phyloP scores from a whole-genome alignment of 345 rosid genomes.

The Cardiospermum halicacabum region DNA sequence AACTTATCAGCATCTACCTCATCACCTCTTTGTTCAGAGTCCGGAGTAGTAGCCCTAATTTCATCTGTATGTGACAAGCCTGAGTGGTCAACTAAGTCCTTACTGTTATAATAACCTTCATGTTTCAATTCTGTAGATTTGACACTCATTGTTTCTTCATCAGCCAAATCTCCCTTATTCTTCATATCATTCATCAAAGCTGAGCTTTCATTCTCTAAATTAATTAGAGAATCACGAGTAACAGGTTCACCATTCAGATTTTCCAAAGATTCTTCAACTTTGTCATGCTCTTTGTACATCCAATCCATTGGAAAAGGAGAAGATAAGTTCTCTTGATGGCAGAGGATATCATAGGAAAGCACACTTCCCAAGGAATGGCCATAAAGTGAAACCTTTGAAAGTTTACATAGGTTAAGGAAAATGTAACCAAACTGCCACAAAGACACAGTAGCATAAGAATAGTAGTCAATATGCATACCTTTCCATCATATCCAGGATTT shows the following conservation, averaged over 20 bases:
- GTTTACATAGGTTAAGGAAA: constrained; percentile 1
- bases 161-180: constrained; percentile 25
- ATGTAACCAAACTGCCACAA: neutral
- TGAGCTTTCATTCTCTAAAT: constrained; percentile 26
- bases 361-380: constrained; percentile 99
- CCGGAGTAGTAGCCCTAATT: constrained; percentile 11
- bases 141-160: constrained; percentile 24
- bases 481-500: constrained; percentile 92
- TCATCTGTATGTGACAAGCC: constrained; percentile 25
- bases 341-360: constrained; percentile 92
- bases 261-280: constrained; percentile 32
- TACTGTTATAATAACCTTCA: constrained; percentile 26
- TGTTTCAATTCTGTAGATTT: constrained; percentile 21
- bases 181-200: constrained; percentile 18
- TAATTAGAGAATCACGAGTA: constrained; percentile 18
- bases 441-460: constrained; percentile 1
- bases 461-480: constrained; percentile 47
- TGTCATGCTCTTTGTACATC: constrained; percentile 48
- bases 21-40: constrained; percentile 23
- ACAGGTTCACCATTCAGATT: constrained; percentile 25
- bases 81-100: constrained; percentile 20
- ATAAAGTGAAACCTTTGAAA: constrained; percentile 73
- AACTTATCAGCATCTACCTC: constrained; percentile 26
- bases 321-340: constrained; percentile 84
- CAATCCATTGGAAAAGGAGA: constrained; percentile 81